Percentiles rank a stretch among this genome's conserved stretches.
Conservation (phyloP, 2,329 filamentous ascomycete species). For the Pseudogymnoascus pannorum region DNA sequence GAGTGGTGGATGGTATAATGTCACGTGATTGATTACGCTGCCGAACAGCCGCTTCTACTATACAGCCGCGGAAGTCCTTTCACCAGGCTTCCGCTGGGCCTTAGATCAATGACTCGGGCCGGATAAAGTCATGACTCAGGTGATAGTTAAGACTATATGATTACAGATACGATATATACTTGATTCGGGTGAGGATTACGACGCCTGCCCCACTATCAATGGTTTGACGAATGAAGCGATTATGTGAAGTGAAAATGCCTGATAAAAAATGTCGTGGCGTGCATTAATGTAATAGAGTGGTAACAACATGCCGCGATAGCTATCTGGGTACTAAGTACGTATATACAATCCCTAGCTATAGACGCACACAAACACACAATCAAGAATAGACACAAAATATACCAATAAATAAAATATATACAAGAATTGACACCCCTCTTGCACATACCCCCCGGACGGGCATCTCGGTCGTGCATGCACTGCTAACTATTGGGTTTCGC, state of each 20-base stretch:
- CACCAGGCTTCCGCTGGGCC: not conserved
- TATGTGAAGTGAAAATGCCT: not conserved
- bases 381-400: no score
- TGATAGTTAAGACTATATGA: not conserved
- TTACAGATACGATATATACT: not conserved
- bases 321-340: no score
- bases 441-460: not conserved
- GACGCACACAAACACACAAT: no score
- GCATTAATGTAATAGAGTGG: no score
- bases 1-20: not conserved
- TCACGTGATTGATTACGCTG: not conserved
- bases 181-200: not conserved
- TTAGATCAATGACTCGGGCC: not conserved
- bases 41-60: not conserved
- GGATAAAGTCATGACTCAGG: not conserved
- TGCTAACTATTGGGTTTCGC: not conserved
- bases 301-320: no score
- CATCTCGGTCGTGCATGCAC: not conserved
- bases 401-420: no score
- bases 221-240: not conserved
- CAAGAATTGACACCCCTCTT: not conserved
- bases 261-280: not conserved
- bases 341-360: no score
- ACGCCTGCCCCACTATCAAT: not conserved
- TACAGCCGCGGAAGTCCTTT: not conserved